These are phyloP conservation scores for Termitomyces eurrhizus DNA, from an alignment of 768 basidiomycete species.

Conservation along the genomic window DNA sequence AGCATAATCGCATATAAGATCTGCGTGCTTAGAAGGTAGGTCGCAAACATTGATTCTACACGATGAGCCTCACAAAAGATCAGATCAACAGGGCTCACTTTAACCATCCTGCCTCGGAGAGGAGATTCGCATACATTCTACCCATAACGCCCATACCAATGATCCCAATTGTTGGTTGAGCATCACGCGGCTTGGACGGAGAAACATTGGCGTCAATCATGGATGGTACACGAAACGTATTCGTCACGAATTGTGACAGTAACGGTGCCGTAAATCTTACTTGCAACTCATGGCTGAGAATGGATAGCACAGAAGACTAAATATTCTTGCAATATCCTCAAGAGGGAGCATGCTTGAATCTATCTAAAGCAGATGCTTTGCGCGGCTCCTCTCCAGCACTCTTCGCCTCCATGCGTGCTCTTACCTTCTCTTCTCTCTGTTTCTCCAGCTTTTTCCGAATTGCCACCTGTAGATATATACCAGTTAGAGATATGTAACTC, in stretches of 20 bases:
- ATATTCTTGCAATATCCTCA: conserved; percentile 1
- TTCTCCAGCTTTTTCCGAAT: conserved; percentile 65
- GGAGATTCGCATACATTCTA: conserved; percentile 80
- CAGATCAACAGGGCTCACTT: conserved; percentile 43
- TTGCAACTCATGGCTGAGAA: no score
- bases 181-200: conserved; percentile 27
- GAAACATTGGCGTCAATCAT: conserved; percentile 25
- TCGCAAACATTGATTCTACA: conserved; percentile 13
- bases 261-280: not conserved
- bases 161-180: conserved; percentile 79
- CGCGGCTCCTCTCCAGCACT: conserved; percentile 21
- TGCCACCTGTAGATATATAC: conserved; percentile 39
- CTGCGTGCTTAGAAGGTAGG: conserved; percentile 65
- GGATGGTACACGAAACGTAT: not conserved
- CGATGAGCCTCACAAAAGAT: not conserved
- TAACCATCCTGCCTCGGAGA: conserved; percentile 84
- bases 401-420: conserved; percentile 30
- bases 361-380: conserved; percentile 37
- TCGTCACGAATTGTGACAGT: not conserved
- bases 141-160: conserved; percentile 99
- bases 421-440: conserved; percentile 43
- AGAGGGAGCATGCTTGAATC: conserved; percentile 28
- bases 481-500: not conserved
- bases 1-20: conserved; percentile 54
- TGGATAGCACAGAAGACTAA: not conserved